These are phyloP conservation scores for Beauveria sp. DNA, from an alignment of 2,329 filamentous ascomycete species.

Conservation along the genomic window DNA sequence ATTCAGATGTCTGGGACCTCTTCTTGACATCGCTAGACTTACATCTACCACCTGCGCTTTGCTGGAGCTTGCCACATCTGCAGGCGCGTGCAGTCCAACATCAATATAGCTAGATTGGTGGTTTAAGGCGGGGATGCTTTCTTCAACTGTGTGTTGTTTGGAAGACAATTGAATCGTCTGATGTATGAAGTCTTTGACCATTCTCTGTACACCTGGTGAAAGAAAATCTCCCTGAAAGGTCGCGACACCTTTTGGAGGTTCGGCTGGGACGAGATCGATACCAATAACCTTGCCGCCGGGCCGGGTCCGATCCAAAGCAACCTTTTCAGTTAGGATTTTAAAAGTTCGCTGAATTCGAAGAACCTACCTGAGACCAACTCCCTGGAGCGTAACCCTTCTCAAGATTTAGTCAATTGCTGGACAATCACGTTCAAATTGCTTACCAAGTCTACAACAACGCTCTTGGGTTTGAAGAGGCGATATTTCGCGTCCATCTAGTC, in stretches of 20 bases:
- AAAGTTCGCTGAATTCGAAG: background rate
- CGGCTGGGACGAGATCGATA: slow-evolving; percentile 88
- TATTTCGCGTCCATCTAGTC: slow-evolving; percentile 73
- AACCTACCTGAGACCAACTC: slow-evolving; percentile 58
- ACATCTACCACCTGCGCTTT: slow-evolving; percentile 55
- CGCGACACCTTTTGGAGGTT: slow-evolving; percentile 85
- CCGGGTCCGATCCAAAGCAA: slow-evolving; percentile 70
- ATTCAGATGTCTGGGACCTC: background rate
- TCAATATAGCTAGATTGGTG: slow-evolving; percentile 57
- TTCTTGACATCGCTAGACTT: slow-evolving; percentile 20
- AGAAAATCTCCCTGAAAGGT: slow-evolving; percentile 95
- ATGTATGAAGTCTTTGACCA: slow-evolving; percentile 69
- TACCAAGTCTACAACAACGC: slow-evolving; percentile 87
- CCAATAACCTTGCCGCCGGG: slow-evolving; percentile 77
- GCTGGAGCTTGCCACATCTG: slow-evolving; percentile 22
- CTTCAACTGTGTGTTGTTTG: slow-evolving; percentile 6
- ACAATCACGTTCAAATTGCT: slow-evolving; percentile 16
- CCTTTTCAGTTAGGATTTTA: slow-evolving; percentile 37
- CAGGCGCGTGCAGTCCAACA: slow-evolving; percentile 43
- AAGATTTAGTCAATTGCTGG: background rate
- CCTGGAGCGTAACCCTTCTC: slow-evolving; percentile 67
- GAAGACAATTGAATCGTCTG: slow-evolving; percentile 29
- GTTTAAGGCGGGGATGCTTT: background rate
- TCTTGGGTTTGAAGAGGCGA: slow-evolving; percentile 66
- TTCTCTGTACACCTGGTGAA: slow-evolving; percentile 61